phyloP scores from a whole-genome alignment of 805 yeast genomes.

The Lachancea nothofagi region DNA sequence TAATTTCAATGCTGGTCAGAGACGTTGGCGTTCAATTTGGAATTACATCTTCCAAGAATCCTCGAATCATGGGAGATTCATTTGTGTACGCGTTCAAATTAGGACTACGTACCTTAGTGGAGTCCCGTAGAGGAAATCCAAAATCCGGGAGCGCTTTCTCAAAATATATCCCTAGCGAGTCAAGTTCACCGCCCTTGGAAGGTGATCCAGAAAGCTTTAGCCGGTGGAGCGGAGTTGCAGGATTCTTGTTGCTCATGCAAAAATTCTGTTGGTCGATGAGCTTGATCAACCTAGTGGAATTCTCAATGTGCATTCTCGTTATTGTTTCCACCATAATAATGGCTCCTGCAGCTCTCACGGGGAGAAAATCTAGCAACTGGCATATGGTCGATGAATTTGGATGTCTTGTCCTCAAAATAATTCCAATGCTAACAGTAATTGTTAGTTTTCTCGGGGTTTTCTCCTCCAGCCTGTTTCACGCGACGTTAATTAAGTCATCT shows the following conservation, averaged over 20 bases:
- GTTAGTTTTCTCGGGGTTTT: slow-evolving; percentile 4
- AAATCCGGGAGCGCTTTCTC: slow-evolving; percentile 17
- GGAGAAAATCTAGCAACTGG: background rate
- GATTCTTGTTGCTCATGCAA: slow-evolving; percentile 2
- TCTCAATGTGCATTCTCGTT: slow-evolving; percentile 1
- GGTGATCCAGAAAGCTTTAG: background rate
- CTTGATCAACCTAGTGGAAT: slow-evolving; percentile 3
- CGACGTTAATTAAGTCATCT: slow-evolving; percentile 1
- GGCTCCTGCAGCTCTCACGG: slow-evolving; percentile 1
- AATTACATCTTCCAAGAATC: slow-evolving; percentile 19
- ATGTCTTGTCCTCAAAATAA: background rate
- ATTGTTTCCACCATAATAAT: background rate
- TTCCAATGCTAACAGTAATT: background rate
- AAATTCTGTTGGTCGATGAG: slow-evolving; percentile 3
- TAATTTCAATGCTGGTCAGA: slow-evolving; percentile 22
- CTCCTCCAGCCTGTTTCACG: background rate
- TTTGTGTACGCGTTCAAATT: slow-evolving; percentile 23
- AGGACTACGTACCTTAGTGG: slow-evolving; percentile 16
- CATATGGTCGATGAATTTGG: background rate
- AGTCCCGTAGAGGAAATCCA: slow-evolving; percentile 13
- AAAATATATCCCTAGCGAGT: slow-evolving; percentile 12
- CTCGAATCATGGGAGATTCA: slow-evolving; percentile 23
- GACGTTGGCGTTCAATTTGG: slow-evolving; percentile 31
- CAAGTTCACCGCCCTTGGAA: background rate
- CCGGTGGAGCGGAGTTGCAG: slow-evolving; percentile 2